Evolutionary conservation across 2,329 filamentous ascomycete genomes (phyloP).

Genomic region (Annulohypoxylon truncatum): DNA sequence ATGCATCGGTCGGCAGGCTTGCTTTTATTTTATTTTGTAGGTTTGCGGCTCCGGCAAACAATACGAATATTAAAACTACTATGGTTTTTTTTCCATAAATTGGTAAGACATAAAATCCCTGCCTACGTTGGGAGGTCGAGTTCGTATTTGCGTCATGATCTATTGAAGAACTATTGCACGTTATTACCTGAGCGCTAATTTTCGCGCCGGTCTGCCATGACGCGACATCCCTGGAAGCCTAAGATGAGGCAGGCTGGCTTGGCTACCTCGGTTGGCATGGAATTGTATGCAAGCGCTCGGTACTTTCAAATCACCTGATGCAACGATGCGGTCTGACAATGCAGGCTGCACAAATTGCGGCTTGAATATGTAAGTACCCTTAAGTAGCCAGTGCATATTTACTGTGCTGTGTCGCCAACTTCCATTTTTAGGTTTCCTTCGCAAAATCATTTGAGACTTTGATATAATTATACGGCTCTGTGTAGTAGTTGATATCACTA

Average conservation of each 20-base stretch:
- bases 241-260: conserved; percentile 16
- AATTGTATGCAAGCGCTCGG: conserved; percentile 44
- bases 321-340: conserved; percentile 47
- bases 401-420: conserved; percentile 35
- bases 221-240: conserved; percentile 31
- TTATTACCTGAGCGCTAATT: conserved; percentile 28
- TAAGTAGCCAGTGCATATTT: conserved; percentile 42
- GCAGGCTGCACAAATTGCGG: conserved; percentile 45
- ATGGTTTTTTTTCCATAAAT: not conserved
- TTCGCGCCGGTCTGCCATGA: conserved; percentile 31
- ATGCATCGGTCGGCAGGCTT: conserved; percentile 24
- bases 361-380: conserved; percentile 42
- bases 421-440: conserved; percentile 1
- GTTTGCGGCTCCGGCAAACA: not conserved
- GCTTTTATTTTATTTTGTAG: conserved; percentile 4
- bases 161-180: conserved; percentile 4
- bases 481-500: not conserved
- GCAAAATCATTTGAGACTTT: not conserved
- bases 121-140: not conserved
- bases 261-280: conserved; percentile 34
- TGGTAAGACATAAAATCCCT: not conserved
- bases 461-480: not conserved
- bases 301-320: conserved; percentile 44
- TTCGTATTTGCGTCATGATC: conserved; percentile 7
- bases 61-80: not conserved